Evolutionary conservation across 495 filamentous ascomycete species (phyloP), one percentile per base, ranked within the genome.

Genomic region (Penicillium mononematosum): DNA sequence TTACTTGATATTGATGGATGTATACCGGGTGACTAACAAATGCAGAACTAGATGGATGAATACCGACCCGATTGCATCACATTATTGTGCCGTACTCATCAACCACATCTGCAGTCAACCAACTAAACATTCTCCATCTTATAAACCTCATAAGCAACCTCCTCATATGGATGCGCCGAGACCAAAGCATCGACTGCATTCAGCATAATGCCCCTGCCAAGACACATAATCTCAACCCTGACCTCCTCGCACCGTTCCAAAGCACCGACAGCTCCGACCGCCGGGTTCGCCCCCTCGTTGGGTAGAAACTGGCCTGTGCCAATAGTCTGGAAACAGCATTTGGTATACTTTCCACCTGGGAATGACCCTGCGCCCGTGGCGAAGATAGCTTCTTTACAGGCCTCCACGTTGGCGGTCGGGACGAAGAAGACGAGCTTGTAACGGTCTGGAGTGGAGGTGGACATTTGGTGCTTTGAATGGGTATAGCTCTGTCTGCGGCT

Each of bases 81-180:
- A 9, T 12, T 6, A 19, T 47, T 19, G 11, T 31, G 25, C 45
- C 27, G n/a, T 9, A 27, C 14, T n/a, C 29, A 34, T 6, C 45
- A 29, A 29, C 17, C 31, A 38, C 11, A 46, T 46, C 1, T 32
- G 8, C 16, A 27, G 9, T 16, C 27, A 12, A 50, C 10, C 14
- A 50, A 58, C 75, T 70, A 89, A 58, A 89, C 81, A 74, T 88
- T 80, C 70, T 92, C 87, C 63, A 91, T 65, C 69, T 81, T 87
- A 70, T 82, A 86, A 24, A 91, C 88, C 58, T 87, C 81, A 77
- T 92, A 92, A 2, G 84, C 80, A 14, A 83, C 81, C 65, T 88
- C 86, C 64, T 92, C 89, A 64, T 92, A 92, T 24, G 89, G 90
- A 81, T 92, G 89, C 22, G 84, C 81, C 62, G 85, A 85, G 11